A percentile compares a stretch with the other conserved stretches of the same genome.
These are phyloP conservation scores for Kodamaea hsintzibuensis DNA, from an alignment of 805 yeast species.

Conservation along the genomic window DNA sequence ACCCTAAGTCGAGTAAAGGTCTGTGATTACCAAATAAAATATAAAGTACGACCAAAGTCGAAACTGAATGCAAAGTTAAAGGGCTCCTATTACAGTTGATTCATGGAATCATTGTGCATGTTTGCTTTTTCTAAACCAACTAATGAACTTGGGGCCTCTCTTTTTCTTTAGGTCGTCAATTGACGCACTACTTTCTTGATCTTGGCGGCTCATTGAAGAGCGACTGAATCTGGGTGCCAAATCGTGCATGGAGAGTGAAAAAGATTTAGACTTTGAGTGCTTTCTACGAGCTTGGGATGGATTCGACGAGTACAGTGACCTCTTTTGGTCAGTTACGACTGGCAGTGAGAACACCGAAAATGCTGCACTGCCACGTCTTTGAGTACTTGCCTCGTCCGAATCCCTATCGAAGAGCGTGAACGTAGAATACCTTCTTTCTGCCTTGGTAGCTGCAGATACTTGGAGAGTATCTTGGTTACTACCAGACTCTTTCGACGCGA, in stretches of 20 bases:
- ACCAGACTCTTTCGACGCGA: neutral
- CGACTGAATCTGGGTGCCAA: conserved; percentile 19
- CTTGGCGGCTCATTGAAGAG: conserved; percentile 3
- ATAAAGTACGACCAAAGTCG: neutral
- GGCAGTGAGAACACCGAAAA: conserved; percentile 14
- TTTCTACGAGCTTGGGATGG: neutral
- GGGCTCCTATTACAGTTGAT: neutral
- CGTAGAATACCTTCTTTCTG: conserved; percentile 5
- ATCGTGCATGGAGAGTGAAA: conserved; percentile 20
- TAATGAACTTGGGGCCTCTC: conserved; percentile 20
- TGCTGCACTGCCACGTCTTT: conserved; percentile 12
- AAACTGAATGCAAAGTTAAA: neutral
- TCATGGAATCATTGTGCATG: neutral
- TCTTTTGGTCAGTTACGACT: neutral
- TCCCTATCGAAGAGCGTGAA: conserved; percentile 5
- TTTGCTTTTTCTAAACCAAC: conserved; percentile 26
- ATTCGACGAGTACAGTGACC: neutral
- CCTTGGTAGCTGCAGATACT: neutral
- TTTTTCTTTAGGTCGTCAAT: conserved; percentile 14
- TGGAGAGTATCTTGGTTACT: neutral
- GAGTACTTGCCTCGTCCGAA: neutral
- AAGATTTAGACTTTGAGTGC: conserved; percentile 24
- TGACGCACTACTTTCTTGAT: neutral
- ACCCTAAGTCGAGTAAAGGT: neutral
- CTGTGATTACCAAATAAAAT: neutral